Conservation (phyloP, 106 monocot genomes). For the Dendrobium officinale region DNA sequence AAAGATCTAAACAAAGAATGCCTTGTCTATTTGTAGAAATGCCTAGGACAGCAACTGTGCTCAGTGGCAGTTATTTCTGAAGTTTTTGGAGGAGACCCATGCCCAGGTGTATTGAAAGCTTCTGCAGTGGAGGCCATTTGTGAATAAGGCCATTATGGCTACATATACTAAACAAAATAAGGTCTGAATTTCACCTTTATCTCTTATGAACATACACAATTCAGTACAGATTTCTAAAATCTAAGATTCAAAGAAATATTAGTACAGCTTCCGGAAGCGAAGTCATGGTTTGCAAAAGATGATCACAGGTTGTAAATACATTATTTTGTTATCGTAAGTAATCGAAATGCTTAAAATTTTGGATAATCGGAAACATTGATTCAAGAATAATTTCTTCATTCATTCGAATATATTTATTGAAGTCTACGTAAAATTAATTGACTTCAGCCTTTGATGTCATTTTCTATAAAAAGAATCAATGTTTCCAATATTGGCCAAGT, state of each 20-base stretch:
- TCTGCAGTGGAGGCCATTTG: slow-evolving; percentile 6
- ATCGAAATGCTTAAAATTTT: not conserved
- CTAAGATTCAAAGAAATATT: not conserved
- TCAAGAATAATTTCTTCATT: no score
- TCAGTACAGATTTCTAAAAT: no score
- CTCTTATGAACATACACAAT: not conserved
- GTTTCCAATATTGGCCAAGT: no score
- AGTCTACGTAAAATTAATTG: no score
- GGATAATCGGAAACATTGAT: no score
- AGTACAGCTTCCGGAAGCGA: not conserved
- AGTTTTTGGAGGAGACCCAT: slow-evolving; percentile 7
- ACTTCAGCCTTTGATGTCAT: no score
- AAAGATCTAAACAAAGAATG: not conserved
- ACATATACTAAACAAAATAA: not conserved
- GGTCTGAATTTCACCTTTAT: not conserved
- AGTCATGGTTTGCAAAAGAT: not conserved
- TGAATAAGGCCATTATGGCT: not conserved
- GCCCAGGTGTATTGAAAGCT: slow-evolving; percentile 1
- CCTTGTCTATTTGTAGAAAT: not conserved
- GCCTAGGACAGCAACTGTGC: not conserved
- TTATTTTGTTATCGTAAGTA: not conserved
- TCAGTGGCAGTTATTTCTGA: slow-evolving; percentile 1
- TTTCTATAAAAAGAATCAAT: no score
- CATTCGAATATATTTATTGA: no score
- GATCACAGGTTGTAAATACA: no score